A percentile compares a stretch with the other conserved stretches of the same genome.
Evolutionary conservation across 164 flowering plant genomes (phyloP).

Genomic region (Amborella trichopoda): DNA sequence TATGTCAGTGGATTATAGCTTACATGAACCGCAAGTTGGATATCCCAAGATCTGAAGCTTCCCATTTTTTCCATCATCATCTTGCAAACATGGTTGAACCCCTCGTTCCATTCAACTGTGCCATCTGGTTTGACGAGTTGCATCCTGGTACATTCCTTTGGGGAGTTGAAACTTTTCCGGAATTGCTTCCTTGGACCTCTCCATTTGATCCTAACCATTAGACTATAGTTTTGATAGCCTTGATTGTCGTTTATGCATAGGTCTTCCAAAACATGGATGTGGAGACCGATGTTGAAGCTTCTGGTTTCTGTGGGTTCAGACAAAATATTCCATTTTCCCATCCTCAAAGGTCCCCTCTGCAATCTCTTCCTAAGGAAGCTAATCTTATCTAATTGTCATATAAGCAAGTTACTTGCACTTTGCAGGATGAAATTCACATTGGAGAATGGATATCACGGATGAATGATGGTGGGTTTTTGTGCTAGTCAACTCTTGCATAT

Average conservation of each 20-base stretch:
- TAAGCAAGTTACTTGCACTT: too few relatives aligned
- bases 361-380: too few relatives aligned
- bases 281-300: conserved; percentile 13
- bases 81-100: conserved; percentile 14
- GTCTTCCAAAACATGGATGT: conserved; percentile 8
- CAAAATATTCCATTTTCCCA: conserved; percentile 5
- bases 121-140: conserved; percentile 12
- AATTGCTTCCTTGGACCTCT: conserved; percentile 1
- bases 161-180: not conserved
- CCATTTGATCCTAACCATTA: conserved; percentile 15
- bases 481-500: too few relatives aligned
- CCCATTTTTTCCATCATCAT: conserved; percentile 9
- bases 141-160: conserved; percentile 9
- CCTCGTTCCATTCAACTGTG: conserved; percentile 15
- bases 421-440: too few relatives aligned
- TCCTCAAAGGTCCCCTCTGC: too few relatives aligned
- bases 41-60: conserved; percentile 10
- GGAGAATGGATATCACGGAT: too few relatives aligned
- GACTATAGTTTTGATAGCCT: not conserved
- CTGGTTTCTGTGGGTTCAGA: conserved; percentile 2
- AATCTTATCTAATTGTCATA: too few relatives aligned
- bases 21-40: conserved; percentile 17
- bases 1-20: conserved; percentile 2
- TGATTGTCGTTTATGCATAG: not conserved
- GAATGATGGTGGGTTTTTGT: too few relatives aligned